Conservation (phyloP, 805 yeast species). For the Debaryomyces hansenii region DNA sequence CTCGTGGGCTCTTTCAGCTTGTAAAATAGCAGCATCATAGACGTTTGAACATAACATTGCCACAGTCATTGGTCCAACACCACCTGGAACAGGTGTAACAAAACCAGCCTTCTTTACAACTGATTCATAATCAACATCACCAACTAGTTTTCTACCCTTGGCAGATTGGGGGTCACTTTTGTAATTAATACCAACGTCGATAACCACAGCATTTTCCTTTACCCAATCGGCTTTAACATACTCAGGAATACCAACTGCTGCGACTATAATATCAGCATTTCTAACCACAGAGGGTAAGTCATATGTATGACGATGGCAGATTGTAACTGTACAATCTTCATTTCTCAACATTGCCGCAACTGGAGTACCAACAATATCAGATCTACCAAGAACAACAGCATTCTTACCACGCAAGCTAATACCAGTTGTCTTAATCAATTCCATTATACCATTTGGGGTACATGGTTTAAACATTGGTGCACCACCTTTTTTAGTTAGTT, state of each 20-base stretch:
- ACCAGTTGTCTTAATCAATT: constrained; percentile 68
- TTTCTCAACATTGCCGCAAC: constrained; percentile 80
- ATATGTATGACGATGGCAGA: constrained; percentile 73
- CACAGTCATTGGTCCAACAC: constrained; percentile 99
- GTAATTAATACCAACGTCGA: constrained; percentile 95
- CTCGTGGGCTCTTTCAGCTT: constrained; percentile 47
- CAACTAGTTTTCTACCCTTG: constrained; percentile 83
- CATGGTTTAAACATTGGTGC: constrained; percentile 84
- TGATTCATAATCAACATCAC: constrained; percentile 84
- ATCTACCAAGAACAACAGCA: constrained; percentile 92
- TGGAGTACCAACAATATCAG: constrained; percentile 96
- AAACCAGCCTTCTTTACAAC: constrained; percentile 63
- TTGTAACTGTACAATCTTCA: constrained; percentile 84
- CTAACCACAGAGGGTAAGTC: constrained; percentile 56
- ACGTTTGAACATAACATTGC: constrained; percentile 92
- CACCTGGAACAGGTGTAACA: constrained; percentile 98
- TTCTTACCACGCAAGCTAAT: constrained; percentile 71
- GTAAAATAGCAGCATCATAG: constrained; percentile 70
- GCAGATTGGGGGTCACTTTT: constrained; percentile 71
- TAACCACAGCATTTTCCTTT: constrained; percentile 79
- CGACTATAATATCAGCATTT: constrained; percentile 83
- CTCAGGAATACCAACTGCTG: constrained; percentile 87
- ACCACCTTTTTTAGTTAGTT: constrained; percentile 84
- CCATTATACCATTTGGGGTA: constrained; percentile 92
- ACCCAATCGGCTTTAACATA: constrained; percentile 87